phyloP scores from a whole-genome alignment of 495 filamentous ascomycete species.

The Pyronema omphalodes region DNA sequence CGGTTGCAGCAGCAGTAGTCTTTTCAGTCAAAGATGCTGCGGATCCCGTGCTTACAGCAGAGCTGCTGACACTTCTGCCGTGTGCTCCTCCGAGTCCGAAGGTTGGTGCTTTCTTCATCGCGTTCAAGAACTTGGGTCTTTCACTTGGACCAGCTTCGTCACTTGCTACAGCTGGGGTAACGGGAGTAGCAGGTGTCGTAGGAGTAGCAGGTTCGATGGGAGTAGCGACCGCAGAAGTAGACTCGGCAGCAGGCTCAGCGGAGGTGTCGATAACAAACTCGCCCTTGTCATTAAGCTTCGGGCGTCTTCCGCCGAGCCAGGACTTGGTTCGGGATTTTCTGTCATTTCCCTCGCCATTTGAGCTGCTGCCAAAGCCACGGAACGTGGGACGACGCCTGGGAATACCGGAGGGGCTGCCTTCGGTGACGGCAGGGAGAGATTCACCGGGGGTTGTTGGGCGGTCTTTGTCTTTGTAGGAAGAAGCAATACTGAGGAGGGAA shows the following conservation, averaged over 20 bases:
- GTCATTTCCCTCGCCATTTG: background rate
- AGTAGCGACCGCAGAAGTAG: background rate
- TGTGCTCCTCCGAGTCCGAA: background rate
- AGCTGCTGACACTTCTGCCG: background rate
- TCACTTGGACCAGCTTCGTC: background rate
- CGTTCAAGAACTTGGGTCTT: background rate
- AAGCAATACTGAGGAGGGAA: background rate
- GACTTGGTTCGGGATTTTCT: background rate
- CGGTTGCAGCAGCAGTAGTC: background rate
- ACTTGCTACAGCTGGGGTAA: too few relatives aligned
- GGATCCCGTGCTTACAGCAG: background rate
- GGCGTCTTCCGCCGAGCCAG: background rate
- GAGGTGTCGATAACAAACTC: background rate
- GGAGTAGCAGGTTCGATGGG: background rate
- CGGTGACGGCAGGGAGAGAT: background rate
- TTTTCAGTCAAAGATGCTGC: background rate
- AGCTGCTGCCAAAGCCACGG: background rate
- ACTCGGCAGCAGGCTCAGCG: background rate
- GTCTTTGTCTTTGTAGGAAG: background rate
- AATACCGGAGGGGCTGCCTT: background rate
- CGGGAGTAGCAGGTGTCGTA: background rate
- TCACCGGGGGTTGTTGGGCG: background rate
- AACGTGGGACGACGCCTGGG: background rate
- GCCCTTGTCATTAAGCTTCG: conserved; percentile 1
- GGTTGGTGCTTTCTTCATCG: background rate